These are phyloP conservation scores for Coccinonectria pachysandricola DNA, from an alignment of 2,329 filamentous ascomycete genomes.

Conservation along the genomic window DNA sequence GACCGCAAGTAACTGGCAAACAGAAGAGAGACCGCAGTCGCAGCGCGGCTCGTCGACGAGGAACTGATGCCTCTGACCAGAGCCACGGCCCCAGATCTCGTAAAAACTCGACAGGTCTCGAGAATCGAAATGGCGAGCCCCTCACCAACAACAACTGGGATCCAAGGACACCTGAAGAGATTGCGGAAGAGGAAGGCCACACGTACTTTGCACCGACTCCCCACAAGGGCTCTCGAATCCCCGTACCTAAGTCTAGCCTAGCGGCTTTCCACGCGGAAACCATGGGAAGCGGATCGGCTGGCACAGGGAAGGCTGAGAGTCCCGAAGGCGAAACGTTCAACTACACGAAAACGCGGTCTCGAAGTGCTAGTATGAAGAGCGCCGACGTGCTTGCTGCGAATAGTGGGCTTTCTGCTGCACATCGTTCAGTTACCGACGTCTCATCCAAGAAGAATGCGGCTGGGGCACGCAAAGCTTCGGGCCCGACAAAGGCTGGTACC, in stretches of 20 bases:
- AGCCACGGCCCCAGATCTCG: constrained; percentile 21
- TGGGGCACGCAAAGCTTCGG: constrained; percentile 34
- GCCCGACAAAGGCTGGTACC: constrained; percentile 30
- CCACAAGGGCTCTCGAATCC: constrained; percentile 71
- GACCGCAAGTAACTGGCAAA: constrained; percentile 42
- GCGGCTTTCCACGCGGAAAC: constrained; percentile 62
- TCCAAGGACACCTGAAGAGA: constrained; percentile 66
- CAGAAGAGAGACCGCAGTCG: constrained; percentile 28
- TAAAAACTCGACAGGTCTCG: constrained; percentile 36
- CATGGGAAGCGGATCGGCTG: constrained; percentile 62
- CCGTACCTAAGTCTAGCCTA: constrained; percentile 70
- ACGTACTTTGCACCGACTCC: constrained; percentile 40
- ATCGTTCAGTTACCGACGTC: constrained; percentile 35
- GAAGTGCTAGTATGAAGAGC: constrained; percentile 54
- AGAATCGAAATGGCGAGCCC: constrained; percentile 28
- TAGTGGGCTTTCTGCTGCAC: constrained; percentile 20
- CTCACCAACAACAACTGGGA: constrained; percentile 53
- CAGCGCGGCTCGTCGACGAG: constrained; percentile 25
- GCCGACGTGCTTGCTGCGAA: constrained; percentile 12
- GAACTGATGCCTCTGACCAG: constrained; percentile 22
- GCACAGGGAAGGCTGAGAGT: constrained; percentile 48
- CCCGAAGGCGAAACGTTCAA: constrained; percentile 49
- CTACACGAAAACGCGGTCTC: constrained; percentile 52
- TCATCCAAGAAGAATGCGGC: constrained; percentile 43
- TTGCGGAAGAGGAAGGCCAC: constrained; percentile 48